Percentiles rank a stretch among this genome's conserved stretches.
Conservation (phyloP, 2,329 filamentous ascomycete genomes). For the Alternaria triticina region DNA sequence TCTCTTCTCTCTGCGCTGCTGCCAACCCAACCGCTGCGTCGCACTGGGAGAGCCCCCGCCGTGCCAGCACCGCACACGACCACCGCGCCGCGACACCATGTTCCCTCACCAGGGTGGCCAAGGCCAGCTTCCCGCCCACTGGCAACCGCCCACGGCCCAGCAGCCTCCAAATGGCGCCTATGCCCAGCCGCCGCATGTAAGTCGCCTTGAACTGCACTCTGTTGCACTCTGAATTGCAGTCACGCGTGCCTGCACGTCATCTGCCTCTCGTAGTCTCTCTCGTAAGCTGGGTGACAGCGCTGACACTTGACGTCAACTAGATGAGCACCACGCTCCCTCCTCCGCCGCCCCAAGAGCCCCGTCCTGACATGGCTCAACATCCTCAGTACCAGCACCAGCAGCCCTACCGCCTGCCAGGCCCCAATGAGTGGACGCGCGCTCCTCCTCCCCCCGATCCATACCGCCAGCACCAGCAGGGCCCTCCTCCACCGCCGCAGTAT, state of each 20-base stretch:
- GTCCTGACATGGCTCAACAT: constrained; percentile 56
- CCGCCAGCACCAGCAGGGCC: constrained; percentile 46
- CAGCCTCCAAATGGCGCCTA: constrained; percentile 47
- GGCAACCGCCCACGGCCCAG: constrained; percentile 45
- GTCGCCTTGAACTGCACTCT: constrained; percentile 12
- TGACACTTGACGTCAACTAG: constrained; percentile 35
- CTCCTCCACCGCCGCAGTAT: constrained; percentile 50
- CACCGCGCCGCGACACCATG: constrained; percentile 26
- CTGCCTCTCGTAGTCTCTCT: not conserved
- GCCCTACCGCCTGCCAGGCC: constrained; percentile 54
- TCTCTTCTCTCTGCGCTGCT: not conserved
- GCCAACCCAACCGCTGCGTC: constrained; percentile 9
- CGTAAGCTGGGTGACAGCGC: constrained; percentile 16
- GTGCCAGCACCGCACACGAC: constrained; percentile 29
- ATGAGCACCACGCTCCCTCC: constrained; percentile 42
- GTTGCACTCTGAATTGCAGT: not conserved
- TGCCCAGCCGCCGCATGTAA: constrained; percentile 46
- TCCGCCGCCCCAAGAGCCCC: constrained; percentile 45
- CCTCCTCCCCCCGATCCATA: constrained; percentile 50
- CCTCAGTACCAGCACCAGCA: constrained; percentile 51
- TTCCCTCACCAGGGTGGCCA: constrained; percentile 46
- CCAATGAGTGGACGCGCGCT: constrained; percentile 53
- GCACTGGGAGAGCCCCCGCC: constrained; percentile 33
- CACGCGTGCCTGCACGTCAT: constrained; percentile 13
- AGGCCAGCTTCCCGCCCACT: constrained; percentile 48